Evolutionary conservation across 2,329 filamentous ascomycete genomes (phyloP).

Genomic region (Penicillium sp.): DNA sequence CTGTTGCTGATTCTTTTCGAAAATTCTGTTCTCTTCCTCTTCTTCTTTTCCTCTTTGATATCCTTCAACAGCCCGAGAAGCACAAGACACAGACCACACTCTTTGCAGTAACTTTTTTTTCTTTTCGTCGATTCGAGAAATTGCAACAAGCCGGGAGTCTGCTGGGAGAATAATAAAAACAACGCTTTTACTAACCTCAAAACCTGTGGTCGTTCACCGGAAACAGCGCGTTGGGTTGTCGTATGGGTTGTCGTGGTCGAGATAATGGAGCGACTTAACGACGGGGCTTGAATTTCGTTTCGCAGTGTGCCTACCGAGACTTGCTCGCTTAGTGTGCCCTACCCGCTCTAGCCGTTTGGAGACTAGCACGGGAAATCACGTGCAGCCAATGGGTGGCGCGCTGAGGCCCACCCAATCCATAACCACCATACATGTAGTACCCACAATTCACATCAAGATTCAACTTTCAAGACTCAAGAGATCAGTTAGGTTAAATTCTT

Average conservation of each 20-base stretch:
- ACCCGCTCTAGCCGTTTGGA: slow-evolving; percentile 28
- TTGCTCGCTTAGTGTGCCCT: slow-evolving; percentile 44
- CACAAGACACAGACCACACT: slow-evolving; percentile 13
- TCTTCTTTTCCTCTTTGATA: neutral
- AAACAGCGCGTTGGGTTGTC: slow-evolving; percentile 35
- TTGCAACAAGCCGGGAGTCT: slow-evolving; percentile 16
- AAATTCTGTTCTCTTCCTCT: neutral
- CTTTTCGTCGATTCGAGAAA: neutral
- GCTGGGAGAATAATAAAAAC: slow-evolving; percentile 15
- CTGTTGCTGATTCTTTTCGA: neutral
- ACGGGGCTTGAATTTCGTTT: slow-evolving; percentile 42
- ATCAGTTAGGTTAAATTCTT: too few species aligned
- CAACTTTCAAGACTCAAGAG: too few species aligned
- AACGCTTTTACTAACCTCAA: slow-evolving; percentile 38
- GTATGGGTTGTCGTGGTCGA: slow-evolving; percentile 37
- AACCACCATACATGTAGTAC: too few species aligned
- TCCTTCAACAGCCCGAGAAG: slow-evolving; percentile 1
- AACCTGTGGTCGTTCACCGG: slow-evolving; percentile 43
- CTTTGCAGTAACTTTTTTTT: slow-evolving; percentile 22
- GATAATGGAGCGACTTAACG: slow-evolving; percentile 36
- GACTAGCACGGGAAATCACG: slow-evolving; percentile 9
- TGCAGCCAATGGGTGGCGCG: neutral
- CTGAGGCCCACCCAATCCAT: neutral
- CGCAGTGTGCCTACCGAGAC: slow-evolving; percentile 33
- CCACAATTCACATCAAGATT: too few species aligned